Conservation (phyloP, 2,329 filamentous ascomycete species). For the Myriosclerotinia scirpicola region DNA sequence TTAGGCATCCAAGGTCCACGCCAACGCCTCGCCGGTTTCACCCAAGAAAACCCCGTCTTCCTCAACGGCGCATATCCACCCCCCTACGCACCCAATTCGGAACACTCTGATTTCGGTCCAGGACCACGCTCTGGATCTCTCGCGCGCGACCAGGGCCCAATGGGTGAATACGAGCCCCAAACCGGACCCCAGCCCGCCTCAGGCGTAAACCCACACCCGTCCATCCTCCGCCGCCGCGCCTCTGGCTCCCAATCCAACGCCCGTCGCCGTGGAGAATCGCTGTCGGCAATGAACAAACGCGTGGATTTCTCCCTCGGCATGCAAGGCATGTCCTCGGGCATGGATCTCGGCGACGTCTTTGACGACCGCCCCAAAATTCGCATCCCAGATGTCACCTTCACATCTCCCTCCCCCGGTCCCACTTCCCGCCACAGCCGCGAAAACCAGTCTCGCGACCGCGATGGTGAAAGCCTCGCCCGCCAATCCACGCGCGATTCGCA, state of each 20-base stretch:
- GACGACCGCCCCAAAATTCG: slow-evolving; percentile 49
- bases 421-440: slow-evolving; percentile 9
- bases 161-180: slow-evolving; percentile 1
- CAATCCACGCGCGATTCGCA: slow-evolving; percentile 29
- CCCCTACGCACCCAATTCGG: slow-evolving; percentile 15
- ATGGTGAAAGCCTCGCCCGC: slow-evolving; percentile 25
- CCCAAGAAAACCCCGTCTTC: slow-evolving; percentile 37
- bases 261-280: slow-evolving; percentile 57
- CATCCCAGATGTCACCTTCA: slow-evolving; percentile 35
- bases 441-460: slow-evolving; percentile 19
- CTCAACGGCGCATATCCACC: slow-evolving; percentile 37
- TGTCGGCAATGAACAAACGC: slow-evolving; percentile 58
- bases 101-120: slow-evolving; percentile 29
- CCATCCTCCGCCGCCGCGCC: slow-evolving; percentile 55
- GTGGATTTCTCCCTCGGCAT: slow-evolving; percentile 73
- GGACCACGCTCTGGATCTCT: slow-evolving; percentile 39
- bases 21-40: slow-evolving; percentile 39
- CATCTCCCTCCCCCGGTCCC: slow-evolving; percentile 41
- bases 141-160: slow-evolving; percentile 36
- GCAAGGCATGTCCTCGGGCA: slow-evolving; percentile 55
- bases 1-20: slow-evolving; percentile 42
- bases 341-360: slow-evolving; percentile 64
- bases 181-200: slow-evolving; percentile 24
- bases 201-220: slow-evolving; percentile 44
- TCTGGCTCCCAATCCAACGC: slow-evolving; percentile 38